Evolutionary conservation across 1,284 basidiomycete genomes (phyloP), one percentile per base, ranked within the genome.

Genomic region (Ceratobasidium sp.): DNA sequence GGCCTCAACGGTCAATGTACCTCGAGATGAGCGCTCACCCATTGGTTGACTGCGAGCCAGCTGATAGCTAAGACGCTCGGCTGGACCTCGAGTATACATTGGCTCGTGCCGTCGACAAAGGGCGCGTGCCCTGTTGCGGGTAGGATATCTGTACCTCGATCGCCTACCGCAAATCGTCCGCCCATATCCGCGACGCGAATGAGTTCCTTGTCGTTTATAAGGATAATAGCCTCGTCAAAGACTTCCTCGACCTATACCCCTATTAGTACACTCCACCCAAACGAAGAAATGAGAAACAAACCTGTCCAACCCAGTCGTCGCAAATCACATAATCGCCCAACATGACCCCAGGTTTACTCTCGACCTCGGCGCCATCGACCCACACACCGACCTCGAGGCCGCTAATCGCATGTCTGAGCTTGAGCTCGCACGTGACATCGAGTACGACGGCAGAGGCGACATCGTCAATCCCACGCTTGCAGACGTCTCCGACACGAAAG

Each of bases 31-130:
- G 26, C 47, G 80, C 88, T 75, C 78, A 94, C 94, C 69, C 86
- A 87, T 84, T 96, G 95, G 78, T 95, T 96, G 73, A 96, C 84
- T 16, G 94, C 95, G 14, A 96, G 85, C 95, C 95, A 98, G 58
- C 91, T 88, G 76, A 98, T 84, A 26, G 90, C 93, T 72, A 95
- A 85, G 41, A 93, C 89, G 13, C 89, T 91, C 73, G 95, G 94
- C 77, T 87, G 88, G 47, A 96, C 87, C 30, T 88, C 86, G 30
- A 96, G 84, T 26, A 52, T 46, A 67, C 75, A 61, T 63, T 67
- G 46, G 28, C 54, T 46, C 43, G 58, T 66, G 57, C 63, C 49
- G 38, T 11, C 5, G 55, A 50, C 32, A 55, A 62, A 69, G 0
- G 64, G 64, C 5, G 64, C 16, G 23, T 75, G 73, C 46, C 73